Percentiles rank a stretch among this genome's conserved stretches.
Conservation (phyloP, 2,329 filamentous ascomycete species). For the Venturia aucupariae region DNA sequence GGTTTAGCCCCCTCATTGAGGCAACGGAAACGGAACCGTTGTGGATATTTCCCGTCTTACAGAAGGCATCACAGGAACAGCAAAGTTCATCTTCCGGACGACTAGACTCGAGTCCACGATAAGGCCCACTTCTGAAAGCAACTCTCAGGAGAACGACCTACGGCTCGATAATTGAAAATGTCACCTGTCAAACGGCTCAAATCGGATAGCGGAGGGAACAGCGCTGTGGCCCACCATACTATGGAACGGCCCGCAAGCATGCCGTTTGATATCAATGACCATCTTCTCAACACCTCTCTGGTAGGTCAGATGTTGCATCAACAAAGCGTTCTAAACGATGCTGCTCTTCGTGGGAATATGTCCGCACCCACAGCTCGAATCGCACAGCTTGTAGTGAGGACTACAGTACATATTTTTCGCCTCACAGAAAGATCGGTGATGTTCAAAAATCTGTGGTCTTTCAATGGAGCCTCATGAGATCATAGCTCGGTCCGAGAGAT, state of each 20-base stretch:
- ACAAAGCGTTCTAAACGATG: not conserved
- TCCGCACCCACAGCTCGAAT: not conserved
- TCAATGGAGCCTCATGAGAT: constrained; percentile 3
- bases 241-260: not conserved
- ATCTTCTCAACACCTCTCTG: not conserved
- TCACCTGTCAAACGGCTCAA: not conserved
- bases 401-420: not conserved
- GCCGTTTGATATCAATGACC: not conserved
- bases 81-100: not conserved
- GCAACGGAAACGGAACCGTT: not conserved
- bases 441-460: not conserved
- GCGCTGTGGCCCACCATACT: not conserved
- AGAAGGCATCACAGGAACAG: not conserved
- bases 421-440: not conserved
- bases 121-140: not conserved
- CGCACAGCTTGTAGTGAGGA: not conserved
- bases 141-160: not conserved
- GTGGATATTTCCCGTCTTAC: not conserved
- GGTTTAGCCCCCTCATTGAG: not conserved
- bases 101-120: too few species aligned
- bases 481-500: constrained; percentile 1
- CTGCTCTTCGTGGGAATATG: not conserved
- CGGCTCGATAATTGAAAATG: not conserved
- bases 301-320: not conserved
- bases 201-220: not conserved